A percentile compares a stretch with the other conserved stretches of the same genome.
Evolutionary conservation across 331 rosid genomes (phyloP).

Genomic region (Rosa hybrid): DNA sequence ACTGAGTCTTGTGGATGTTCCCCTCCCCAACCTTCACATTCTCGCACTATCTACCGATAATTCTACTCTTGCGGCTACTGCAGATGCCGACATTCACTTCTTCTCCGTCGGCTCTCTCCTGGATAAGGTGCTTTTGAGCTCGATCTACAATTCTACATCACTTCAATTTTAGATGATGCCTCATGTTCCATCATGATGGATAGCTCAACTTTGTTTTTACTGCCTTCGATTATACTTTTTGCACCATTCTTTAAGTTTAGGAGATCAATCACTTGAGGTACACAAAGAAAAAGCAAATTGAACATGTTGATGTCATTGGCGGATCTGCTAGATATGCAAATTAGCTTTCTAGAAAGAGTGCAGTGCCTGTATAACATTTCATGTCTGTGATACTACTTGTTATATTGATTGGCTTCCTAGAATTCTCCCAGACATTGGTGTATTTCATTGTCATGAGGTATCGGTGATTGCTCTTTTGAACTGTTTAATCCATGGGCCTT

Average conservation of each 20-base stretch:
- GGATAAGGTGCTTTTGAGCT: not conserved
- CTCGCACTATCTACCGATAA: constrained; percentile 62
- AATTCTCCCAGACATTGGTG: not conserved
- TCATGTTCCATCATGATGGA: too few species aligned
- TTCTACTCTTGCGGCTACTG: constrained; percentile 55
- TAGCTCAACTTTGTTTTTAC: too few species aligned
- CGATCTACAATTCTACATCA: too few species aligned
- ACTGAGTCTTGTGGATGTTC: constrained; percentile 54
- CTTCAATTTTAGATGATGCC: not conserved
- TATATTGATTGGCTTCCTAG: not conserved
- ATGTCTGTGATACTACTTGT: not conserved
- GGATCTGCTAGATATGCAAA: not conserved
- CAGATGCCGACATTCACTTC: constrained; percentile 41
- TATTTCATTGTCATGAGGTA: not conserved
- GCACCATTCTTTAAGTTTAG: too few species aligned
- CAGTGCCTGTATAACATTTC: not conserved
- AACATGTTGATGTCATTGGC: not conserved
- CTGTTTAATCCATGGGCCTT: not conserved
- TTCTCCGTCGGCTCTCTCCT: constrained; percentile 35
- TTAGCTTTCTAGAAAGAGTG: not conserved
- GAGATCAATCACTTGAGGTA: not conserved
- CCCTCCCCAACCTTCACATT: constrained; percentile 57
- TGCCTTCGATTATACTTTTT: too few species aligned
- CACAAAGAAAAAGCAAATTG: not conserved
- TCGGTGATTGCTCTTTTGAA: not conserved